Conservation (phyloP, 164 flowering plant genomes). For the Kingdonia uniflora region DNA sequence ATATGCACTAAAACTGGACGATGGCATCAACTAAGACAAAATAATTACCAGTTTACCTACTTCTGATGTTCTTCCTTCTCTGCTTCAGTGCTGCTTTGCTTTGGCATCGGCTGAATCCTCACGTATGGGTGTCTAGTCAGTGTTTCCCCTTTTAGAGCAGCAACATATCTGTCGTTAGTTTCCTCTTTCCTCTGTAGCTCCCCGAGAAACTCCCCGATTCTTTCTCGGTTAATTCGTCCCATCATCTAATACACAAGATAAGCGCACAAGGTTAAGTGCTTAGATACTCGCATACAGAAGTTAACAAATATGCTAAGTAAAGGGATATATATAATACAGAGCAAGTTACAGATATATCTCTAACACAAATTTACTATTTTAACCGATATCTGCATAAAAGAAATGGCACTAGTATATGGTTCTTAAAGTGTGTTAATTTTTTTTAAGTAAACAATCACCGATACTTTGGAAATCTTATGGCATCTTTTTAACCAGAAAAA, state of each 20-base stretch:
- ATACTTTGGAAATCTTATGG: too few species aligned
- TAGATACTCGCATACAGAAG: background rate
- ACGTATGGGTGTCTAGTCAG: slow-evolving; percentile 78
- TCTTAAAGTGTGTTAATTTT: too few species aligned
- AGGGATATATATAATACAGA: too few species aligned
- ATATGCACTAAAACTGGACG: too few species aligned
- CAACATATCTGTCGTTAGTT: slow-evolving; percentile 88
- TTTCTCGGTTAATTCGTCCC: slow-evolving; percentile 75
- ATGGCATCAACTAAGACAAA: background rate
- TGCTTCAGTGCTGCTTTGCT: slow-evolving; percentile 18
- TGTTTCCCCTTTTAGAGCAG: slow-evolving; percentile 87
- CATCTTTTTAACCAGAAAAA: too few species aligned
- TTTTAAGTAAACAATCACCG: too few species aligned
- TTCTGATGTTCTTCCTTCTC: slow-evolving; percentile 7
- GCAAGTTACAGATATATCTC: too few species aligned
- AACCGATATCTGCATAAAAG: too few species aligned
- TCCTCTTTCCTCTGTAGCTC: slow-evolving; percentile 81
- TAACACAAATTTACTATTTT: too few species aligned
- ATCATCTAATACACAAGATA: slow-evolving; percentile 44
- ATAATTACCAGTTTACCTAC: background rate
- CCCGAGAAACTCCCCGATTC: slow-evolving; percentile 81
- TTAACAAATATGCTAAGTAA: too few species aligned
- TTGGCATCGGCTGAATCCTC: slow-evolving; percentile 77
- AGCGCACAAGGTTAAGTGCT: background rate
- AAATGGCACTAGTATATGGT: too few species aligned